Evolutionary conservation across 2,329 filamentous ascomycete species (phyloP).

Genomic region (Botrytis byssoidea): DNA sequence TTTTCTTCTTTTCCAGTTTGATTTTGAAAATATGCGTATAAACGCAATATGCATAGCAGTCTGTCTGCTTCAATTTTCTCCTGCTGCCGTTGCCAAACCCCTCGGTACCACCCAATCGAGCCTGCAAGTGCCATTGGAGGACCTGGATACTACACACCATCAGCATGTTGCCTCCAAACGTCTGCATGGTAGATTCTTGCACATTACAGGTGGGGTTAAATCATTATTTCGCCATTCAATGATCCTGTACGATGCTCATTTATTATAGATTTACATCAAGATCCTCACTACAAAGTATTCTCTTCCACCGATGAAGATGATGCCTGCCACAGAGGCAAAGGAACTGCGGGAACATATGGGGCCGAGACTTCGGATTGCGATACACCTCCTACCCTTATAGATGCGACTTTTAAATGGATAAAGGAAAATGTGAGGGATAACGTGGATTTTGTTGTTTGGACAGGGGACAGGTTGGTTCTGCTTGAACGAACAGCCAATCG

Average conservation of each 20-base stretch:
- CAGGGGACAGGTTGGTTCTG: conserved; percentile 64
- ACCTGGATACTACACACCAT: conserved; percentile 28
- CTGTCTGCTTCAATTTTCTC: conserved; percentile 29
- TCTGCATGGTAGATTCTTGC: conserved; percentile 75
- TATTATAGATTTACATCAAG: conserved; percentile 79
- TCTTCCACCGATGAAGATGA: conserved; percentile 65
- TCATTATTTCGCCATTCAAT: conserved; percentile 3
- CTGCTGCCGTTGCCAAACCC: conserved; percentile 27
- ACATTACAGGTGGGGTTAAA: conserved; percentile 71
- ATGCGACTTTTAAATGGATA: conserved; percentile 91
- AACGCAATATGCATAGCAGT: conserved; percentile 29
- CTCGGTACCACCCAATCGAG: conserved; percentile 25
- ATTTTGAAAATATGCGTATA: conserved; percentile 32
- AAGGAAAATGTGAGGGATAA: conserved; percentile 70
- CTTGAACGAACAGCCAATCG: conserved; percentile 43
- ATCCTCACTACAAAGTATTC: conserved; percentile 79
- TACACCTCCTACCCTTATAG: conserved; percentile 73
- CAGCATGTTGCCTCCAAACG: conserved; percentile 37
- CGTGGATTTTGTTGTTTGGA: conserved; percentile 91
- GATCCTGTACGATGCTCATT: conserved; percentile 29
- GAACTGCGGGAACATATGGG: conserved; percentile 77
- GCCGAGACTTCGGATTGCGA: conserved; percentile 89
- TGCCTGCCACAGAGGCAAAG: conserved; percentile 77
- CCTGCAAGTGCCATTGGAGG: conserved; percentile 37
- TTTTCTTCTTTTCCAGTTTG: conserved; percentile 15